These are phyloP conservation scores for Cyathus striatus DNA, from an alignment of 768 basidiomycete genomes.

Conservation along the genomic window DNA sequence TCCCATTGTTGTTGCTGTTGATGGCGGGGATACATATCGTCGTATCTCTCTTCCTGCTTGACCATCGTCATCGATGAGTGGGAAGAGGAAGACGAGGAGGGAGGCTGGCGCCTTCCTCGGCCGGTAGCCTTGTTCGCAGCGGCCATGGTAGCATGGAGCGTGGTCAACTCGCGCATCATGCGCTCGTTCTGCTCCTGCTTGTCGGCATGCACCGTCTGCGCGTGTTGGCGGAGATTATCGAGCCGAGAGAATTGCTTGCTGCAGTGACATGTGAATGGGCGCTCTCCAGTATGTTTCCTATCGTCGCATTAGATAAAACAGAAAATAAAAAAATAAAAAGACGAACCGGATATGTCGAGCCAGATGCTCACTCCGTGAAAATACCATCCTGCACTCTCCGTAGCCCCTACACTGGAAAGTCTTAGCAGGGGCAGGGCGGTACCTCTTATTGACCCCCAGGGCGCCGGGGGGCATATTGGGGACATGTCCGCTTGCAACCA, in stretches of 20 bases:
- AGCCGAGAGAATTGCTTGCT: constrained; percentile 92
- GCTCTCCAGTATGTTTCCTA: constrained; percentile 97
- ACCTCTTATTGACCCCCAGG: constrained; percentile 46
- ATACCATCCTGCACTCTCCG: constrained; percentile 95
- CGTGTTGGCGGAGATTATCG: constrained; percentile 96
- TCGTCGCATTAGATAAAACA: constrained; percentile 5
- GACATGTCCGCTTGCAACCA: constrained; percentile 12
- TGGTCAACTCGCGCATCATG: constrained; percentile 88
- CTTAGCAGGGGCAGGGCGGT: constrained; percentile 83
- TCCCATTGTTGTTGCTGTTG: constrained; percentile 74
- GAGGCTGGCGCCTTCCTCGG: constrained; percentile 7
- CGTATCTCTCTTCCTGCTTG: constrained; percentile 41
- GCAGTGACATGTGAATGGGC: constrained; percentile 95
- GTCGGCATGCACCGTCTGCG: constrained; percentile 96
- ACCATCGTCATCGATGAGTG: constrained; percentile 16
- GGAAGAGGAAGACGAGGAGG: background rate
- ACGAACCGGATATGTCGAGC: constrained; percentile 91
- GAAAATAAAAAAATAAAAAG: background rate
- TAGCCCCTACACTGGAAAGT: constrained; percentile 95
- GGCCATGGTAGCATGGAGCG: constrained; percentile 79
- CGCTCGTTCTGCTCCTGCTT: constrained; percentile 83
- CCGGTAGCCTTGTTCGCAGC: constrained; percentile 39
- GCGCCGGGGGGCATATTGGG: constrained; percentile 16
- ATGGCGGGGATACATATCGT: constrained; percentile 27
- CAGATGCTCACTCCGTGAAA: constrained; percentile 91